Conservation (phyloP, 768 basidiomycete genomes). For the Lentinula raphanica region DNA sequence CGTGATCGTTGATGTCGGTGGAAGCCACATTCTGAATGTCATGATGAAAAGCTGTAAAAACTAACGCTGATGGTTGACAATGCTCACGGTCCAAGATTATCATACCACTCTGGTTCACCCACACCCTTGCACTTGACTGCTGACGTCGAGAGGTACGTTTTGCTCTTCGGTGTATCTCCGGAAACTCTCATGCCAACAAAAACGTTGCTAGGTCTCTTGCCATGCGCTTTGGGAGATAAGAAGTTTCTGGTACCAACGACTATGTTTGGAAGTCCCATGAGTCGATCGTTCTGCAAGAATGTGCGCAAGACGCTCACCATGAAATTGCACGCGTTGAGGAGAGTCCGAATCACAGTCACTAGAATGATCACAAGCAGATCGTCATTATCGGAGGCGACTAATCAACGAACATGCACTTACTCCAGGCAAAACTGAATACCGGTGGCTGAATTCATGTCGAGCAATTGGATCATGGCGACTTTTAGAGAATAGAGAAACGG, state of each 20-base stretch:
- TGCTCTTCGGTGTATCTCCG: neutral
- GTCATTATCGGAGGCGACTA: neutral
- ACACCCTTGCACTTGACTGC: neutral
- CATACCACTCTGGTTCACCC: constrained; percentile 6
- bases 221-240: neutral
- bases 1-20: neutral
- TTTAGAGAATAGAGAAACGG: neutral
- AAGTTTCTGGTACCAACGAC: constrained; percentile 1
- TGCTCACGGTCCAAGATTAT: constrained; percentile 6
- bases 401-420: neutral
- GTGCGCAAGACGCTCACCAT: neutral
- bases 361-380: too few relatives aligned
- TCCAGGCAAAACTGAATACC: neutral
- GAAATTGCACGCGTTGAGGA: neutral
- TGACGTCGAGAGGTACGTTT: neutral
- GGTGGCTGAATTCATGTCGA: constrained; percentile 1
- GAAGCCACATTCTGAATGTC: neutral
- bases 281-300: neutral
- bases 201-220: constrained; percentile 4
- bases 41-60: neutral
- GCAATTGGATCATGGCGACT: neutral
- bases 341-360: too few relatives aligned
- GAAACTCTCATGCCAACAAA: constrained; percentile 2
- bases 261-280: neutral
- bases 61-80: neutral